Evolutionary conservation across 1,139 yeast genomes (phyloP).

Genomic region (Yamadazyma triangularis): DNA sequence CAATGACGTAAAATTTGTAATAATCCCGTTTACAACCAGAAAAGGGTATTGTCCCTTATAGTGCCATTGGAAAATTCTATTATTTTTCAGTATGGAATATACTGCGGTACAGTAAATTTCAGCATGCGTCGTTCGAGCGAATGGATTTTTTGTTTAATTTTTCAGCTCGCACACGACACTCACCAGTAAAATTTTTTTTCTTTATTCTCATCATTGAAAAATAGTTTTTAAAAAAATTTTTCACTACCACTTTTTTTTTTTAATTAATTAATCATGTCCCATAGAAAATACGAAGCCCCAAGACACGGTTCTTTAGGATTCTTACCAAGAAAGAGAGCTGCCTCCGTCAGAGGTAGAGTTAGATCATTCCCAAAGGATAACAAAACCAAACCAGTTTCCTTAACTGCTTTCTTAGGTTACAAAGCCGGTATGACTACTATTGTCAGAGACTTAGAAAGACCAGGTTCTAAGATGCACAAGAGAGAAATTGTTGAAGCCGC

Average conservation of each 20-base stretch:
- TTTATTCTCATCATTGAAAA: not conserved
- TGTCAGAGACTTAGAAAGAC: conserved; percentile 99
- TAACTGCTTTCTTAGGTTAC: conserved; percentile 99
- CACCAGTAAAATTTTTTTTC: conserved; percentile 4
- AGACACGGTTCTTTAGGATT: conserved; percentile 99
- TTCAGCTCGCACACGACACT: not conserved
- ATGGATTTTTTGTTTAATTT: too few relatives aligned
- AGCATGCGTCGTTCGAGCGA: too few relatives aligned
- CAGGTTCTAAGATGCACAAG: conserved; percentile 99
- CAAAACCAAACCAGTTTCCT: conserved; percentile 96
- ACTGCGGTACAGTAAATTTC: too few relatives aligned
- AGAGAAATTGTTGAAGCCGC: conserved; percentile 99
- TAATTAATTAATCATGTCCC: conserved; percentile 63
- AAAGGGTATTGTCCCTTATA: too few relatives aligned
- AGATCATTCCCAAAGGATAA: conserved; percentile 99
- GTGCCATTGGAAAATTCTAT: too few relatives aligned
- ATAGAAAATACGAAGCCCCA: conserved; percentile 99
- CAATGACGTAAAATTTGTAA: too few relatives aligned
- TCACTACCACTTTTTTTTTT: not conserved
- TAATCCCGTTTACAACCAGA: too few relatives aligned
- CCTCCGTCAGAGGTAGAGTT: conserved; percentile 97
- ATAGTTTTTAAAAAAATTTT: too few relatives aligned
- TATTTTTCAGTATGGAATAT: too few relatives aligned
- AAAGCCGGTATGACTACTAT: conserved; percentile 99
- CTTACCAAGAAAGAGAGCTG: conserved; percentile 99